Evolutionary conservation across 176 grass and related monocot genomes (phyloP).

Genomic region (Eremochloa ophiuroides): DNA sequence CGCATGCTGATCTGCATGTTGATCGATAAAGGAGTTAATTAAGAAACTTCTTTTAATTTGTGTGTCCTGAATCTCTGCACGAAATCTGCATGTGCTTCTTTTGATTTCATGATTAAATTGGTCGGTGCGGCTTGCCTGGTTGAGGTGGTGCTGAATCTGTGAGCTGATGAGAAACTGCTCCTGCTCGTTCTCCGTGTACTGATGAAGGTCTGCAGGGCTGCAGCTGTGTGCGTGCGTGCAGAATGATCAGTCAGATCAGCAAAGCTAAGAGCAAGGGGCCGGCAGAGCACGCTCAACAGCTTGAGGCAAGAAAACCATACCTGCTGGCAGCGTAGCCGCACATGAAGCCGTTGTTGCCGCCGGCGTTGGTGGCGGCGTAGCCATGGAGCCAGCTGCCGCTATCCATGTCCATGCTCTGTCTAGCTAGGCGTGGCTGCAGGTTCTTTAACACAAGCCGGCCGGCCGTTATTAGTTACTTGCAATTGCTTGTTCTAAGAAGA

Average conservation of each 20-base stretch:
- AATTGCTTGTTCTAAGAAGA: too few species aligned
- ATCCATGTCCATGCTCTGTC: conserved; percentile 33
- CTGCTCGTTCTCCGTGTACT: conserved; percentile 7
- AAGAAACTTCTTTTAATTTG: background rate
- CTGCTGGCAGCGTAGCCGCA: conserved; percentile 32
- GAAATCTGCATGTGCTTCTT: background rate
- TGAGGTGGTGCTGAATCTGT: conserved; percentile 27
- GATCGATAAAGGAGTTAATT: background rate
- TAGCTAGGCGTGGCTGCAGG: too few species aligned
- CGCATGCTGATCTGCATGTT: conserved; percentile 46
- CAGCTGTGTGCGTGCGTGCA: background rate
- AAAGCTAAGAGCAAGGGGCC: background rate
- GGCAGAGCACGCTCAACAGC: too few species aligned
- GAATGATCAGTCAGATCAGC: background rate
- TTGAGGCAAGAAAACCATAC: background rate
- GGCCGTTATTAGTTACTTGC: too few species aligned
- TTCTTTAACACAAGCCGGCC: too few species aligned
- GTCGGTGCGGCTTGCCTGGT: conserved; percentile 23
- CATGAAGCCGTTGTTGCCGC: conserved; percentile 29
- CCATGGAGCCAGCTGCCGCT: conserved; percentile 33
- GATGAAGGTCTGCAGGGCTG: background rate
- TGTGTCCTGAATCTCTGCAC: background rate
- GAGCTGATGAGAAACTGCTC: conserved; percentile 9
- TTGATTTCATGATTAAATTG: background rate
- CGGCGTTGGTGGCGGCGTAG: background rate